Evolutionary conservation across 768 basidiomycete genomes (phyloP).

Genomic region (Lentinula sp.): DNA sequence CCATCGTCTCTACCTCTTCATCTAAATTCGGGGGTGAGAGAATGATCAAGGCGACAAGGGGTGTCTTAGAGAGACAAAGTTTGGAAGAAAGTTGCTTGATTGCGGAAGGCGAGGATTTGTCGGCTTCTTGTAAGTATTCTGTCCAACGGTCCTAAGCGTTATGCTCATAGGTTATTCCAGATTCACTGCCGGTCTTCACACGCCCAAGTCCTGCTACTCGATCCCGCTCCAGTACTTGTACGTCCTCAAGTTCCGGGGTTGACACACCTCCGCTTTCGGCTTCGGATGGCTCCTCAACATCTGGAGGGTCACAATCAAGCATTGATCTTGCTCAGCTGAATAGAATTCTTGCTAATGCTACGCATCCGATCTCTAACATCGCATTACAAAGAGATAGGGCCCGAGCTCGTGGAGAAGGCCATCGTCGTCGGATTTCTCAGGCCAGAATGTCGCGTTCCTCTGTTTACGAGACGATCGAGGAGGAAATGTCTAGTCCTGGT

Average conservation of each 20-base stretch:
- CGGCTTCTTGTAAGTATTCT: constrained; percentile 41
- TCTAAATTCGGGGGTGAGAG: constrained; percentile 60
- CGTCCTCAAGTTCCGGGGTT: constrained; percentile 54
- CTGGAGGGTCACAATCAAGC: constrained; percentile 72
- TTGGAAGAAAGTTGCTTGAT: constrained; percentile 59
- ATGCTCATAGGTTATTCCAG: constrained; percentile 15
- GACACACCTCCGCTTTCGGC: constrained; percentile 69
- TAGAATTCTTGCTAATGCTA: constrained; percentile 45
- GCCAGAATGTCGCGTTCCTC: constrained; percentile 59
- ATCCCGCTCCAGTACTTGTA: constrained; percentile 67
- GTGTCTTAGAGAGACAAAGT: constrained; percentile 59
- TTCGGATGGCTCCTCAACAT: constrained; percentile 63
- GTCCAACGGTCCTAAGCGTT: not conserved
- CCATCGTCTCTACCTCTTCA: constrained; percentile 60
- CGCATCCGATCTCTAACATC: constrained; percentile 44
- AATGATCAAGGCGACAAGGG: constrained; percentile 60
- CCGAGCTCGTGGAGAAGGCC: constrained; percentile 57
- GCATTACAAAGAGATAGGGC: constrained; percentile 34
- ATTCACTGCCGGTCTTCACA: constrained; percentile 50
- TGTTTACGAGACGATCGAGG: constrained; percentile 76
- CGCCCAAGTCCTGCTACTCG: constrained; percentile 44
- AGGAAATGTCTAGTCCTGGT: constrained; percentile 44
- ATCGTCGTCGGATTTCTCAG: constrained; percentile 65
- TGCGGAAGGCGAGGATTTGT: constrained; percentile 61
- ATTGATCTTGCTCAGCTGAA: constrained; percentile 65